Percentiles rank a stretch among this genome's conserved stretches.
Conservation (phyloP, 345 rosid species). For the Excoecaria agallocha region DNA sequence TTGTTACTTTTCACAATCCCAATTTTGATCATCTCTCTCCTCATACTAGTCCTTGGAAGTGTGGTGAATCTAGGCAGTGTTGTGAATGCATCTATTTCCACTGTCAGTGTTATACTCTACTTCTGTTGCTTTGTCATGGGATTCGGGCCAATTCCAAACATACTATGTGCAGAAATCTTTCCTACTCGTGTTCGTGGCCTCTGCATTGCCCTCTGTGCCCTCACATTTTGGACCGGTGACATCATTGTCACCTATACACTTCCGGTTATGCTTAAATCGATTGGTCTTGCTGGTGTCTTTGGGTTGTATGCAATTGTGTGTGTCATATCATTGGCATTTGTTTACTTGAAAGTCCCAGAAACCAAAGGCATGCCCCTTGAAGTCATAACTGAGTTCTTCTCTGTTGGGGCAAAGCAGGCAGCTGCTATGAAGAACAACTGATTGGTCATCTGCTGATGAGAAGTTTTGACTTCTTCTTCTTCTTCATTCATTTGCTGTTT, state of each 20-base stretch:
- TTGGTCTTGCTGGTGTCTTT: slow-evolving; percentile 79
- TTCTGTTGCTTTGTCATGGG: slow-evolving; percentile 98
- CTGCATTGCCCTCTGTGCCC: slow-evolving; percentile 90
- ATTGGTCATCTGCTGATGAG: slow-evolving; percentile 7
- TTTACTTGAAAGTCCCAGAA: slow-evolving; percentile 82
- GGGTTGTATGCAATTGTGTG: slow-evolving; percentile 75
- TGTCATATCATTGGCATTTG: slow-evolving; percentile 61
- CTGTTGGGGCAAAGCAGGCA: slow-evolving; percentile 74
- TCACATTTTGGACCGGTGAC: slow-evolving; percentile 79
- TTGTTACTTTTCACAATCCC: slow-evolving; percentile 82
- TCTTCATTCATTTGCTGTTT: neutral
- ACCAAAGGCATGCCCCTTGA: slow-evolving; percentile 99
- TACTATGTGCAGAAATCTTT: slow-evolving; percentile 92
- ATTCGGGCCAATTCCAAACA: slow-evolving; percentile 92
- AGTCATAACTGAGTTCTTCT: slow-evolving; percentile 86
- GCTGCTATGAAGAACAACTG: slow-evolving; percentile 49
- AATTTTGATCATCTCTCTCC: slow-evolving; percentile 55
- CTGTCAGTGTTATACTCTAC: slow-evolving; percentile 62
- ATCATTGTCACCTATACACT: slow-evolving; percentile 78
- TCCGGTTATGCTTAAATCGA: slow-evolving; percentile 71
- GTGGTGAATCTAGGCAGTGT: slow-evolving; percentile 47
- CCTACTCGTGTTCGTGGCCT: slow-evolving; percentile 89
- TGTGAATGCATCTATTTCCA: slow-evolving; percentile 64
- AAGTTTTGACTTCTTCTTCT: slow-evolving; percentile 23
- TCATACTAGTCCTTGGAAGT: slow-evolving; percentile 59